Evolutionary conservation across 2,329 filamentous ascomycete species (phyloP).

Genomic region (Pyrenochaeta sp.): DNA sequence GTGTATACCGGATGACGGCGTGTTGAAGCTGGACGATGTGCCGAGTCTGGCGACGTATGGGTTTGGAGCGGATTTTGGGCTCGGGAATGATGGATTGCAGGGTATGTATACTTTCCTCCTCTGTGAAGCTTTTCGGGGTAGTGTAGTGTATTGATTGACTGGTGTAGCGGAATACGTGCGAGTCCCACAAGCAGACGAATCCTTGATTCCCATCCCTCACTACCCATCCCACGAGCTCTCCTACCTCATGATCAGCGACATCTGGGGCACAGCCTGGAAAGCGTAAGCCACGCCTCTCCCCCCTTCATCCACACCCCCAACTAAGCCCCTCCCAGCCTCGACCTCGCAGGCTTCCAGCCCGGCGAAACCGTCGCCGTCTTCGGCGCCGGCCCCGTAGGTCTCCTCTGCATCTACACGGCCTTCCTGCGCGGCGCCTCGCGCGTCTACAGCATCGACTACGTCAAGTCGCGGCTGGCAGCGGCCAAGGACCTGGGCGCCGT

Average conservation of each 20-base stretch:
- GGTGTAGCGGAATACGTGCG: slow-evolving; percentile 22
- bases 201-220: slow-evolving; percentile 15
- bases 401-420: slow-evolving; percentile 44
- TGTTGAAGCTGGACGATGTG: slow-evolving; percentile 2
- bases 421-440: slow-evolving; percentile 39
- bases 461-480: slow-evolving; percentile 20
- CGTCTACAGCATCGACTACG: slow-evolving; percentile 44
- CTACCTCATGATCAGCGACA: slow-evolving; percentile 39
- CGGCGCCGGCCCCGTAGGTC: slow-evolving; percentile 44
- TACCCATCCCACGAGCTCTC: slow-evolving; percentile 4
- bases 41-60: slow-evolving; percentile 6
- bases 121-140: too few species aligned
- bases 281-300: too few species aligned
- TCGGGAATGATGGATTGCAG: background rate
- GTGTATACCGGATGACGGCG: slow-evolving; percentile 9
- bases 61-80: slow-evolving; percentile 11
- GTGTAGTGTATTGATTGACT: background rate
- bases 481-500: slow-evolving; percentile 43
- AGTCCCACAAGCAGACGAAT: slow-evolving; percentile 19
- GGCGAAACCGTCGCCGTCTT: slow-evolving; percentile 45
- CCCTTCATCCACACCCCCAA: too few species aligned
- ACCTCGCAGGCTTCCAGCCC: slow-evolving; percentile 25
- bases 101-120: too few species aligned
- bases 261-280: slow-evolving; percentile 36
- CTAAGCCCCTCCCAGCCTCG: too few species aligned